Evolutionary conservation across 108 stramenopile species (phyloP), one percentile per base, ranked within the genome.

Genomic region (Seminavis robusta): DNA sequence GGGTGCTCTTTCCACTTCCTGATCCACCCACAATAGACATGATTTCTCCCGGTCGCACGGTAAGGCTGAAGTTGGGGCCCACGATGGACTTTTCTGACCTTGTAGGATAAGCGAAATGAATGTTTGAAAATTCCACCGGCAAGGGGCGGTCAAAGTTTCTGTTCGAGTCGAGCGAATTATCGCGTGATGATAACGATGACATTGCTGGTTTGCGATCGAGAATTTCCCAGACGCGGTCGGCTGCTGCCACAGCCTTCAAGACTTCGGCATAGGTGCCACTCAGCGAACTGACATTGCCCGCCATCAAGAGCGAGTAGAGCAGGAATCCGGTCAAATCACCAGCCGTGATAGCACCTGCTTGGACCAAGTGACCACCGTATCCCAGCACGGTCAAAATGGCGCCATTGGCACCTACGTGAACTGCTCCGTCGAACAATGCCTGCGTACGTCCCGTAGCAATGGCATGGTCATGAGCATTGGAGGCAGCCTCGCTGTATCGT

Each of bases 71-170:
- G 44, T 78, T 48, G 9, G 79, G 75, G 23, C 76, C 65, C 20
- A 94, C 51, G 4, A 94, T 84, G 6, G 42, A 57, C 7, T 73
- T 65, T 38, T 96, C 81, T 6, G 87, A 78, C 26, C 96, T 58
- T 3, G 88, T 55, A 15, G 98, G 98, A 73, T 95, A 98, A 40
- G 80, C 47, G 61, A 98, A 98, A 15, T 54, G 59, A 20, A 98
- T 59, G 65, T 79, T 61, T 8, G 62, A 11, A 32, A 94, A 79
- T 10, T 56, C 58, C 46, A 94, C 72, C n/a, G 78, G 61, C n/a
- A n/a, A n/a, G n/a, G n/a, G n/a, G n/a, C n/a, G n/a, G n/a, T n/a
- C 36, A 70, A 28, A 7, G 69, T 32, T 52, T 59, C 63, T 28
- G 38, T 71, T 60, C 50, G 46, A 6, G n/a, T n/a, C n/a, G n/a